Evolutionary conservation across 176 grass and related monocot genomes (phyloP).

Genomic region (Ananas comosus): DNA sequence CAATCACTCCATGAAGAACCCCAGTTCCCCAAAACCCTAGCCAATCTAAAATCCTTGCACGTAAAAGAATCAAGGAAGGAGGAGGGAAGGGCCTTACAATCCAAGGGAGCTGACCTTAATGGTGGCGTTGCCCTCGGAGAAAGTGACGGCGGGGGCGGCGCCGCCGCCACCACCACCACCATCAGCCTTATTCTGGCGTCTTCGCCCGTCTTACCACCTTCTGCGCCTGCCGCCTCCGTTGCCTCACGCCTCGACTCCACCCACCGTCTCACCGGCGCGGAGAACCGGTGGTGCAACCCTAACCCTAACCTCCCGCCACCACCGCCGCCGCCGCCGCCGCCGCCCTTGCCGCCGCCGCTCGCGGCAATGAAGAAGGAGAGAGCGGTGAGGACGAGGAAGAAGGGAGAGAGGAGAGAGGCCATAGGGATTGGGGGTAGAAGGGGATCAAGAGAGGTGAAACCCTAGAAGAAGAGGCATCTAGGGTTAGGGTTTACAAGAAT

Average conservation of each 20-base stretch:
- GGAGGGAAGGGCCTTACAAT: slow-evolving; percentile 40
- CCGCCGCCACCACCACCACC: not conserved
- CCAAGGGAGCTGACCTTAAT: slow-evolving; percentile 52
- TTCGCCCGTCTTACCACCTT: too few relatives aligned
- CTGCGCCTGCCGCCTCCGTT: too few relatives aligned
- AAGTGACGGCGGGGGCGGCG: slow-evolving; percentile 29
- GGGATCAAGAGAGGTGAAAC: not conserved
- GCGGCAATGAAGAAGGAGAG: not conserved
- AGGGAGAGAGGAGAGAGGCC: slow-evolving; percentile 11
- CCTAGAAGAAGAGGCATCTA: not conserved
- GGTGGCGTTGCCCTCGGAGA: slow-evolving; percentile 65
- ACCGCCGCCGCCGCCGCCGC: not conserved
- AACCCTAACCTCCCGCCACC: slow-evolving; percentile 17
- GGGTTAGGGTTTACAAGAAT: not conserved
- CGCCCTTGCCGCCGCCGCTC: not conserved
- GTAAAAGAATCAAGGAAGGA: not conserved
- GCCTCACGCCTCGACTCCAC: slow-evolving; percentile 11
- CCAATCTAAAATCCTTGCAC: not conserved
- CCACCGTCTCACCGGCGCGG: slow-evolving; percentile 39
- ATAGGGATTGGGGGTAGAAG: slow-evolving; percentile 4
- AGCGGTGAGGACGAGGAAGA: slow-evolving; percentile 11
- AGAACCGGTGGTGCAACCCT: slow-evolving; percentile 62
- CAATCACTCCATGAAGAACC: not conserved
- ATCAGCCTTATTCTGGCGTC: too few relatives aligned
- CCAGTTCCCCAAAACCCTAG: not conserved